Evolutionary conservation across 495 filamentous ascomycete genomes (phyloP), one percentile per base, ranked within the genome.

Genomic region (Thozetella sp.): DNA sequence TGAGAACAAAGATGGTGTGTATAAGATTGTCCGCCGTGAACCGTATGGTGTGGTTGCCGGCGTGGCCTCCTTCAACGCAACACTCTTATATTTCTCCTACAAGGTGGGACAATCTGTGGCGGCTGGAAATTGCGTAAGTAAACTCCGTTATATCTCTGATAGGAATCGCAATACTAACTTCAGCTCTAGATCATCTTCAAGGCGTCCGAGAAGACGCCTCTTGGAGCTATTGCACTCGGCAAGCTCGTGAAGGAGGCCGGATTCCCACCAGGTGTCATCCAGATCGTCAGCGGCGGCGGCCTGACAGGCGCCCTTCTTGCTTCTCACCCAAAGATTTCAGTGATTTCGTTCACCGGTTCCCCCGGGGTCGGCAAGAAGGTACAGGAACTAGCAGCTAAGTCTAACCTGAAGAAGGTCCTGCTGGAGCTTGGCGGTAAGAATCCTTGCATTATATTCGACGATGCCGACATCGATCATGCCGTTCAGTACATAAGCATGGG

Each of bases 361-460:
- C 76, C 77, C 1, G 74, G 70, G 13, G 72, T 76, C 9, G 74
- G 71, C 1, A 76, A 70, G 20, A 75, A 78, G 45, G 67, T 80
- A 26, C 67, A 74, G 40, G 64, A 72, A 58, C 57, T 62, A 55
- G 72, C 82, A 1, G 72, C 78, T 0, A 66, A 70, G 30, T 73
- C 65, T 1, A 85, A 84, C 54, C 63, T 86, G 53, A 87, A 86
- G 65, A 88, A 87, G 64, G 84, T 90, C 25, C 91, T 88, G 13
- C 85, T 92, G 80, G 90, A 93, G 67, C 81, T 92, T 4, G 90
- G 90, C 37, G 90, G 90, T 19, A 92, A 91, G 73, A 86, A 81
- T 37, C 88, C 90, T 0, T 70, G 84, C 37, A 73, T 92, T 56
- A 72, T 92, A 27, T 82, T 90, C 51, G 81, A 85, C 0, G 43